Conservation (phyloP, 2,329 filamentous ascomycete species). For the Achaetomium macrosporum region DNA sequence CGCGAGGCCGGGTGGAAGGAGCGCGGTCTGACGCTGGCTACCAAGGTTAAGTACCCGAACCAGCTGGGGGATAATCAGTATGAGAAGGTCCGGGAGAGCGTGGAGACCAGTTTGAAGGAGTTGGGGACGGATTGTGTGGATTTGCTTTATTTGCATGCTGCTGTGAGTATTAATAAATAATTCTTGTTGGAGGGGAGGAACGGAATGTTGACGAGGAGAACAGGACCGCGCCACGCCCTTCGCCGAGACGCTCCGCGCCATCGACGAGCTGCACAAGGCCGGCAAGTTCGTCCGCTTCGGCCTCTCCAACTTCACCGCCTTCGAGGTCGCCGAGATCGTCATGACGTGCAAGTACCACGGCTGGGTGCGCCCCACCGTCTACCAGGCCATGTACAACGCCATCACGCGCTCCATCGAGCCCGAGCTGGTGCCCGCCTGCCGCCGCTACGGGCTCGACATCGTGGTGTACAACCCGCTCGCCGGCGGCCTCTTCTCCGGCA, state of each 20-base stretch:
- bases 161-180: conserved; percentile 29
- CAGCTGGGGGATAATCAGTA: conserved; percentile 55
- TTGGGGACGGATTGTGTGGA: conserved; percentile 69
- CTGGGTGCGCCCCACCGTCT: conserved; percentile 66
- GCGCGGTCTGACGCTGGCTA: conserved; percentile 61
- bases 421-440: conserved; percentile 60
- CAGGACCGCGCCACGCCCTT: conserved; percentile 53
- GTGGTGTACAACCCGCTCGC: conserved; percentile 68
- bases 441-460: conserved; percentile 62
- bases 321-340: conserved; percentile 70
- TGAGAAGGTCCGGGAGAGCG: conserved; percentile 56
- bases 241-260: conserved; percentile 60
- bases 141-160: conserved; percentile 65
- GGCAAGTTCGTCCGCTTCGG: conserved; percentile 69
- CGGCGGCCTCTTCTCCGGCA: conserved; percentile 64
- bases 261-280: conserved; percentile 62
- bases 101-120: conserved; percentile 65
- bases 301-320: conserved; percentile 67
- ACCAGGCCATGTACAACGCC: conserved; percentile 69
- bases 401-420: conserved; percentile 45
- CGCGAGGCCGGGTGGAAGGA: conserved; percentile 62
- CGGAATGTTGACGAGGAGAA: background rate
- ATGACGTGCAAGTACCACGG: conserved; percentile 61
- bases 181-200: background rate
- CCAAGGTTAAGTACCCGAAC: conserved; percentile 59